Percentiles rank a stretch among this genome's conserved stretches.
These are phyloP conservation scores for Carex scoparia DNA, from an alignment of 176 grass and related monocot genomes.

Conservation along the genomic window DNA sequence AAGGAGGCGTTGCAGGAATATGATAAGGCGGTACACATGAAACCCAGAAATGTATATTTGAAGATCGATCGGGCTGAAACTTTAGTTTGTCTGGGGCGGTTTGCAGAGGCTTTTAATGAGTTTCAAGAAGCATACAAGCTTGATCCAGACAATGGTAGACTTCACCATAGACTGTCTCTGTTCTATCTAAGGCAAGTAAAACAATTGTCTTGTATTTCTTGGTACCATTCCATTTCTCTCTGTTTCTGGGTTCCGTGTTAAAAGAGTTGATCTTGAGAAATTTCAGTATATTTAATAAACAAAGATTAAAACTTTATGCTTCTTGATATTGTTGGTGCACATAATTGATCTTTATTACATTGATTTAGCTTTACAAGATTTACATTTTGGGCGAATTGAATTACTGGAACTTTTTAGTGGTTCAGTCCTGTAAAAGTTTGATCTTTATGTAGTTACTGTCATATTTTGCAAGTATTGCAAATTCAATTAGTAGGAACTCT, in stretches of 20 bases:
- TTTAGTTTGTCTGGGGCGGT: constrained; percentile 40
- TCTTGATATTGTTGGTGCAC: not conserved
- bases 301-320: not conserved
- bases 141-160: constrained; percentile 46
- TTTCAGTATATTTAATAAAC: not conserved
- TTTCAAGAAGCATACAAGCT: constrained; percentile 46
- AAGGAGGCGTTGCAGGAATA: constrained; percentile 53
- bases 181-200: constrained; percentile 51
- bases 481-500: not conserved
- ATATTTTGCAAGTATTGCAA: constrained; percentile 15
- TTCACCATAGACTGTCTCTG: constrained; percentile 35
- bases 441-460: constrained; percentile 7
- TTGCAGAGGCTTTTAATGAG: constrained; percentile 52
- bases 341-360: not conserved
- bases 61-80: constrained; percentile 58
- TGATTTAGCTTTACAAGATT: not conserved
- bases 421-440: not conserved
- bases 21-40: constrained; percentile 42
- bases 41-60: constrained; percentile 49
- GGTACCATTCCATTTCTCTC: not conserved
- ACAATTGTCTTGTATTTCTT: not conserved
- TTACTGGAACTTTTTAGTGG: not conserved
- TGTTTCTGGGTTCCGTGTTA: not conserved
- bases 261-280: not conserved
- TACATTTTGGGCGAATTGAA: not conserved